phyloP scores from a whole-genome alignment of 1,284 basidiomycete genomes.

The Rhodotorula sp. region DNA sequence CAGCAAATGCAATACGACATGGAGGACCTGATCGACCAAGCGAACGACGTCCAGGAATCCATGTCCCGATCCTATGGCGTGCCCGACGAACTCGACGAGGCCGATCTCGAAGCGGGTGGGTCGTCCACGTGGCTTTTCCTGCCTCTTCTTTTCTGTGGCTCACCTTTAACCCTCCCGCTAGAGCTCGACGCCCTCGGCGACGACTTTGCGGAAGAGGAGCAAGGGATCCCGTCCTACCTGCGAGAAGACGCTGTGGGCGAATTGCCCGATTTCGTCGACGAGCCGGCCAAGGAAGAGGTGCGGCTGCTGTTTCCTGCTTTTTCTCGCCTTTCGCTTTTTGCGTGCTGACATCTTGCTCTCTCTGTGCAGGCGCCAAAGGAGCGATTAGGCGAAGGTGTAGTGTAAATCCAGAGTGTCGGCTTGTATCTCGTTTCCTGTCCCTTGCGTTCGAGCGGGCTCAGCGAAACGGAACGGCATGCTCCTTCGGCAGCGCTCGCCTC shows the following conservation, averaged over 20 bases:
- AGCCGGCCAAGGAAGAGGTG: slow-evolving; percentile 52
- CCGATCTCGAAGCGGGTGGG: slow-evolving; percentile 90
- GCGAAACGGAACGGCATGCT: too few relatives aligned
- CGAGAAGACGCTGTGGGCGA: slow-evolving; percentile 61
- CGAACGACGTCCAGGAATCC: slow-evolving; percentile 95
- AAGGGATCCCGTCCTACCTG: slow-evolving; percentile 81
- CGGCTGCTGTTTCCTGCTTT: background rate
- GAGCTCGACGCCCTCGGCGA: slow-evolving; percentile 84
- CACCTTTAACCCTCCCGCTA: slow-evolving; percentile 46
- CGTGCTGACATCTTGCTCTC: background rate
- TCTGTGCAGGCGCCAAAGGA: slow-evolving; percentile 31
- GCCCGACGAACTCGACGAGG: slow-evolving; percentile 96
- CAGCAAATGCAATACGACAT: slow-evolving; percentile 94
- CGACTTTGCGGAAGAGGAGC: slow-evolving; percentile 68
- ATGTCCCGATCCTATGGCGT: slow-evolving; percentile 91
- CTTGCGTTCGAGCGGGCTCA: too few relatives aligned
- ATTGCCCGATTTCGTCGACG: slow-evolving; percentile 82
- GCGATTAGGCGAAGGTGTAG: slow-evolving; percentile 35
- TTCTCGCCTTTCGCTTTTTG: rapidly evolving
- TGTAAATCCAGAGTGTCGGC: background rate
- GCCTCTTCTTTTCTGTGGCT: background rate
- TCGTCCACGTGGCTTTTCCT: slow-evolving; percentile 11
- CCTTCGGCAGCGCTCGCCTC: too few relatives aligned
- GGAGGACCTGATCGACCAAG: slow-evolving; percentile 95
- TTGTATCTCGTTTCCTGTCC: too few relatives aligned